These are phyloP conservation scores for Lasiodiplodia sp. DNA, from an alignment of 2,329 filamentous ascomycete species.

Conservation along the genomic window DNA sequence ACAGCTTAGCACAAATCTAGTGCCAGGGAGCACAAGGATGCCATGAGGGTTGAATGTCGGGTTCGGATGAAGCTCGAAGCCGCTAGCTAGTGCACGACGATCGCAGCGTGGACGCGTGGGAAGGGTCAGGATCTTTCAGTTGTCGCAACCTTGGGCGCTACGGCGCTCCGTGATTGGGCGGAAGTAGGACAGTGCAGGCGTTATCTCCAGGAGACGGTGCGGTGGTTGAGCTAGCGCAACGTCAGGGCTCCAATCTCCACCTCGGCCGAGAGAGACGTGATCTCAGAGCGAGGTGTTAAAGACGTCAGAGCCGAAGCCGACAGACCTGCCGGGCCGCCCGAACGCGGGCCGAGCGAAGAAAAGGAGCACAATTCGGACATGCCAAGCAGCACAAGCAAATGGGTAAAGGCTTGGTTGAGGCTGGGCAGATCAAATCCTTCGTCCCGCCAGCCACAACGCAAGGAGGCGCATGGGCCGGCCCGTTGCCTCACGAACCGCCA, in stretches of 20 bases:
- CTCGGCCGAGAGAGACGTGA: constrained; percentile 8
- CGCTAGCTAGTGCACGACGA: not conserved
- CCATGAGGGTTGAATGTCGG: not conserved
- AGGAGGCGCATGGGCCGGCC: constrained; percentile 18
- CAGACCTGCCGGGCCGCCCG: not conserved
- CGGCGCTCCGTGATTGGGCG: not conserved
- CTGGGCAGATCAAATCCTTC: not conserved
- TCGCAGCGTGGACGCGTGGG: not conserved
- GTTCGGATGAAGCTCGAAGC: constrained; percentile 10
- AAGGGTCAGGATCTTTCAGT: not conserved
- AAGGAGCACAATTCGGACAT: not conserved
- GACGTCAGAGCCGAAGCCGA: not conserved
- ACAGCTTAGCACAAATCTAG: not conserved
- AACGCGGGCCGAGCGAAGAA: not conserved
- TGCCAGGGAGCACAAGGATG: not conserved
- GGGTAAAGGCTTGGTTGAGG: not conserved
- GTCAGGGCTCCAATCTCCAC: constrained; percentile 14
- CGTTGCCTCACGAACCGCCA: constrained; percentile 6
- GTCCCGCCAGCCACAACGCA: constrained; percentile 6
- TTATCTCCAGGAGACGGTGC: constrained; percentile 19
- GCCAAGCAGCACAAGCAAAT: constrained; percentile 11
- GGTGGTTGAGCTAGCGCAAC: not conserved
- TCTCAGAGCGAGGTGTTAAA: not conserved
- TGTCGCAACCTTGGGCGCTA: not conserved
- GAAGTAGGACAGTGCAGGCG: not conserved